Evolutionary conservation across 2,329 filamentous ascomycete species (phyloP), one percentile per base, ranked within the genome.

Genomic region (Fusarium sp.): DNA sequence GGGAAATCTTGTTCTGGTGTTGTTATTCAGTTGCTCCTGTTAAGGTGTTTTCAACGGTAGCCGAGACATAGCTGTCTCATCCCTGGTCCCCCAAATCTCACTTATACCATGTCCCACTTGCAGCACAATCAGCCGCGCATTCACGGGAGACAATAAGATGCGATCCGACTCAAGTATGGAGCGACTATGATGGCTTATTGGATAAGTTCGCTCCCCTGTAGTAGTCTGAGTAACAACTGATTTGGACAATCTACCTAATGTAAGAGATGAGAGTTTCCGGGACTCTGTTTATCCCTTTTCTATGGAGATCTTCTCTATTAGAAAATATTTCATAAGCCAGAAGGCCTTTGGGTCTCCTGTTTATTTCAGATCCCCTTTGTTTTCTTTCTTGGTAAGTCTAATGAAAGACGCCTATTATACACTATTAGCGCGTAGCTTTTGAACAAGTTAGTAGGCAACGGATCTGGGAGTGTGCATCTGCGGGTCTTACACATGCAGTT

Each of bases 401-500:
- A 54, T 60, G 39, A 52, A 36, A 38, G 41, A 45, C 18, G 36
- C 35, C 33, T 33, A 38, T 27, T 46, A 33, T 31, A 33, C 29
- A 49, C 36, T 46, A 42, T 69, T 55, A 54, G 55, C 41, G 36
- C 20, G n/a, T 44, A 44, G 33, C 22, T 54, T 39, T 35, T 52
- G 22, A 38, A 27, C 42, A 11, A 29, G 20, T 20, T 35, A 27
- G 12, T 65, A 27, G 55, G 29, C 39, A 27, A 33, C n/a, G 25
- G 27, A 64, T 50, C 29, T 45, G 50, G 59, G 64, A 44, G 69
- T 70, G 69, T 59, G 54, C 64, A 71, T 65, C 35, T 45, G 22
- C 31, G 52, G 55, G 54, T 45, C 45, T 68, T 18, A 65, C 35
- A 59, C 38, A 41, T 68, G 63, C 56, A 62, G 42, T 27, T 42